Base-by-base conservation (phyloP, 2,329 filamentous ascomycete species). In the Mycosphaerella sp. region DNA sequence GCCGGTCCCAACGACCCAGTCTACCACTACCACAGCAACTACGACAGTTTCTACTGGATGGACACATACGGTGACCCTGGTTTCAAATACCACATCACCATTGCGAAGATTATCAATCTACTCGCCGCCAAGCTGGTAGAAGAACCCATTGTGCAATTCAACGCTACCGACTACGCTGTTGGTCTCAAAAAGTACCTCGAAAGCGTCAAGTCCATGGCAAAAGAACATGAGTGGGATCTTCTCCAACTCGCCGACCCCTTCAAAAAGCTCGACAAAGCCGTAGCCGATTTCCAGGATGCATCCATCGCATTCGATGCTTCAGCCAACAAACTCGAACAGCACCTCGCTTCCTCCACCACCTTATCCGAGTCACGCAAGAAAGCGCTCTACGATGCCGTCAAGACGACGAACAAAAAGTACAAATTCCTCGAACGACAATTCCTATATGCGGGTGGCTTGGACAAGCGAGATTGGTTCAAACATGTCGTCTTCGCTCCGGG, bases 401-500 rank as follows among this genome's bases (percentile, higher is more conserved):
- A 82, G 29, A 76, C 72, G 9, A 80, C 85, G 43, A 97, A 97
- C 70, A 77, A 76, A 32, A 86, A 87, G 68, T 95, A 95, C 76
- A 95, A 95, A 78, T 76, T 77, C 7, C 73, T 97, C 0, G 92
- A 97, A 70, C 78, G 90, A 12, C 77, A 84, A 48, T 95, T 96
- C 70, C 64, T 96, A 58, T 86, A 89, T 64, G 73, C 81, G 4
- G 76, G 79, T 2, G 92, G 92, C 0, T 73, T 97, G 17, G 91
- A 95, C 68, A 82, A 83, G 1, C 77, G 92, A 56, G 75, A 76
- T 23, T 96, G 90, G 90, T 97, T 92, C 75, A 96, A 96, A 74
- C 92, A 96, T 66, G 86, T 95, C 2, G 86, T 96, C 1, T 96
- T 95, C 71, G 91, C 91, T 1, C 91, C 91, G 0, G 91, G 91